A percentile compares a stretch with the other conserved stretches of the same genome.
Conservation (phyloP, 2,329 filamentous ascomycete genomes). For the Cadophora sp. region DNA sequence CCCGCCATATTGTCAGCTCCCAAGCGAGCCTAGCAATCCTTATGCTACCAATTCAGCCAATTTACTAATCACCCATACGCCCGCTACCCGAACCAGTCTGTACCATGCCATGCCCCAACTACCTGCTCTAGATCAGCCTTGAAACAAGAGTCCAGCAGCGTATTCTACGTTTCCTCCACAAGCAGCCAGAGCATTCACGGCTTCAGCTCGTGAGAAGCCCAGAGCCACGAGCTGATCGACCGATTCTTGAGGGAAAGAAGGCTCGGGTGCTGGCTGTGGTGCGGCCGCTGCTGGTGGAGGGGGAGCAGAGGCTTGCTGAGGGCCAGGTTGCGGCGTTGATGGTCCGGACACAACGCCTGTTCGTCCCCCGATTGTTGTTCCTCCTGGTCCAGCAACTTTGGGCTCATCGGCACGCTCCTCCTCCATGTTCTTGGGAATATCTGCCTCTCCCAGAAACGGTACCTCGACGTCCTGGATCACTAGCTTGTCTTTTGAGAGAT, state of each 20-base stretch:
- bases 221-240: constrained; percentile 79
- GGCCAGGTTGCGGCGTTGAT: constrained; percentile 39
- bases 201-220: constrained; percentile 78
- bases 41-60: background rate
- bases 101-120: background rate
- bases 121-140: constrained; percentile 46
- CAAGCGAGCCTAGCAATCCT: background rate
- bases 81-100: background rate
- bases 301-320: constrained; percentile 25
- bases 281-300: constrained; percentile 25
- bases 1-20: background rate
- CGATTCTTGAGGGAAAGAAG: constrained; percentile 58
- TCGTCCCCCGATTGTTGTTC: constrained; percentile 85
- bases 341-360: constrained; percentile 74
- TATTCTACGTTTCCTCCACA: constrained; percentile 86
- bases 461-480: constrained; percentile 90
- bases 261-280: constrained; percentile 38
- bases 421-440: constrained; percentile 87
- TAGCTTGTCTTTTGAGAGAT: constrained; percentile 82
- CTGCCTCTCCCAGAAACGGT: constrained; percentile 87
- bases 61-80: constrained; percentile 24
- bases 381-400: constrained; percentile 82
- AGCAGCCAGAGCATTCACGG: constrained; percentile 80
- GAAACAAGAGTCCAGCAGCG: constrained; percentile 82
- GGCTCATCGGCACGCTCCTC: constrained; percentile 79